Percentiles rank a stretch among this genome's conserved stretches.
phyloP scores from a whole-genome alignment of 345 rosid genomes.

The Moricandia arvensis region DNA sequence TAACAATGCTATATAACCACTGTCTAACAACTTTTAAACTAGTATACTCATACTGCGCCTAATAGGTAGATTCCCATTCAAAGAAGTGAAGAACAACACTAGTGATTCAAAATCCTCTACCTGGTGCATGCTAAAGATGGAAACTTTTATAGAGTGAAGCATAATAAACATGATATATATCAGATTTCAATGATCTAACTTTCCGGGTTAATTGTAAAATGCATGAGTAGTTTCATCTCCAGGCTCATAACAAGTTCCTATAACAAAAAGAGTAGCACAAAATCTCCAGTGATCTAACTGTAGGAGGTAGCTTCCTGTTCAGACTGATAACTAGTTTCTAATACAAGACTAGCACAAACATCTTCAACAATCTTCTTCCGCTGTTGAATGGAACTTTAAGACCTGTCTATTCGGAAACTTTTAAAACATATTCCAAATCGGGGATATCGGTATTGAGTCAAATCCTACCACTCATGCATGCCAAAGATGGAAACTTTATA shows the following conservation, averaged over 20 bases:
- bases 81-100: neutral
- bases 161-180: neutral
- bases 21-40: neutral
- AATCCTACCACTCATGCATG: neutral
- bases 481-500: neutral
- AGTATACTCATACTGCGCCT: neutral
- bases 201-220: neutral
- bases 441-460: neutral
- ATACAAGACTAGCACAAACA: too few relatives aligned
- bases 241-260: neutral
- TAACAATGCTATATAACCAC: neutral
- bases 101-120: slow-evolving; percentile 1
- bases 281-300: too few relatives aligned
- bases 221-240: neutral
- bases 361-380: neutral
- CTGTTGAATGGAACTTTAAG: too few relatives aligned
- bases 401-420: too few relatives aligned
- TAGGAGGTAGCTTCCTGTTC: too few relatives aligned
- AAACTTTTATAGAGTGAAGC: neutral
- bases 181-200: neutral
- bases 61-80: too few relatives aligned
- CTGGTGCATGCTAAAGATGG: neutral
- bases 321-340: too few relatives aligned
- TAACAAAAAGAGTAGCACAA: neutral
- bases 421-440: neutral